Conservation (phyloP, 495 filamentous ascomycete genomes). For the Daldinia caldariorum region DNA sequence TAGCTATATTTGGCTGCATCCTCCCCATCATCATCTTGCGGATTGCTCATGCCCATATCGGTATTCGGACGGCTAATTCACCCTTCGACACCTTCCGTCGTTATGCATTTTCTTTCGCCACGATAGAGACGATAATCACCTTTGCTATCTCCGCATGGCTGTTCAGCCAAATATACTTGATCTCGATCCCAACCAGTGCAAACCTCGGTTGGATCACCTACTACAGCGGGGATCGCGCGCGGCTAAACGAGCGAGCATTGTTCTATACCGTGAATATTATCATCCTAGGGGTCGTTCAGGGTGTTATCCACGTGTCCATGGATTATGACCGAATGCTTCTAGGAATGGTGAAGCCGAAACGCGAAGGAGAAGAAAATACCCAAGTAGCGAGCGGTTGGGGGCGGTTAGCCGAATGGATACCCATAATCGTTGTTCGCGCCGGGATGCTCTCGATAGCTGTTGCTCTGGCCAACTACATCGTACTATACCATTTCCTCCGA, state of each 20-base stretch:
- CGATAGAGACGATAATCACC: conserved; percentile 72
- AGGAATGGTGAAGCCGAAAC: conserved; percentile 47
- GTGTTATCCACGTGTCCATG: conserved; percentile 71
- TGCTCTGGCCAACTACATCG: conserved; percentile 58
- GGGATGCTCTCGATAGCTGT: conserved; percentile 53
- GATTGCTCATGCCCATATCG: conserved; percentile 84
- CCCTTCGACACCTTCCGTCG: conserved; percentile 69
- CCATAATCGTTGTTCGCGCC: conserved; percentile 32
- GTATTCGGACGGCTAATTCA: conserved; percentile 73
- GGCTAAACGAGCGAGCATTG: conserved; percentile 88
- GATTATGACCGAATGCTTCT: conserved; percentile 79
- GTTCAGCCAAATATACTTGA: conserved; percentile 85
- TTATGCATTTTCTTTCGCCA: conserved; percentile 64
- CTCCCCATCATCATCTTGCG: conserved; percentile 78
- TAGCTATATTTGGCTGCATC: conserved; percentile 77
- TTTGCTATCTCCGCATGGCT: conserved; percentile 82
- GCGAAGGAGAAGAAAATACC: conserved; percentile 30
- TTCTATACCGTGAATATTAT: conserved; percentile 79
- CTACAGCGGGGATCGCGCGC: conserved; percentile 71
- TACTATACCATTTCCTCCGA: conserved; percentile 73
- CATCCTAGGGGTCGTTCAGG: conserved; percentile 73
- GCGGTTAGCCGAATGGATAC: conserved; percentile 29
- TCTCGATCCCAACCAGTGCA: conserved; percentile 70
- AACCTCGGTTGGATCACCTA: conserved; percentile 77
- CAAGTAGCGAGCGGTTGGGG: conserved; percentile 15